Percentiles rank a stretch among this genome's conserved stretches.
Conservation (phyloP, 2,329 filamentous ascomycete species). For the Pseudocercospora musae region DNA sequence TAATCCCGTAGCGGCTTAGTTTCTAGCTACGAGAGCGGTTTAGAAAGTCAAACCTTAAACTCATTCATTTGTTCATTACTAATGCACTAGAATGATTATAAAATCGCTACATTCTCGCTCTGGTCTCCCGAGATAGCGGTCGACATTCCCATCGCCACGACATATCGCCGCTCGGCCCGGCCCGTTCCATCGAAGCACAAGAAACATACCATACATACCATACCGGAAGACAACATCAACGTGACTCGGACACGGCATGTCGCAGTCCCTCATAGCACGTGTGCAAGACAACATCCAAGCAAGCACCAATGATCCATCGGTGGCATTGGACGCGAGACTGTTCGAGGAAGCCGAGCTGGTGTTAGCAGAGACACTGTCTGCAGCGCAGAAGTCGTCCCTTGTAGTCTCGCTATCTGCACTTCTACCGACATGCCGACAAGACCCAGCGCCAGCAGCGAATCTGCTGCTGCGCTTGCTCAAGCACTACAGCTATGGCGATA, state of each 20-base stretch:
- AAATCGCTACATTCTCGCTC: no score
- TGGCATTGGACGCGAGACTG: constrained; percentile 45
- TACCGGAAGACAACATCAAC: background rate
- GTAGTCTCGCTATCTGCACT: constrained; percentile 50
- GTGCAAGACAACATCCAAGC: constrained; percentile 20
- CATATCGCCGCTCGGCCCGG: background rate
- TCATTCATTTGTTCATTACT: no score
- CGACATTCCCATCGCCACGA: background rate
- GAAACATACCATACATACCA: background rate
- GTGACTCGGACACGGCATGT: constrained; percentile 16
- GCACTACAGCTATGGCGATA: constrained; percentile 50
- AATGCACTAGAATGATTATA: no score
- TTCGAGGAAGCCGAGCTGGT: constrained; percentile 52
- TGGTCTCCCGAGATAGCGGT: no score
- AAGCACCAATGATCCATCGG: constrained; percentile 15
- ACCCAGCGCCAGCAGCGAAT: constrained; percentile 54
- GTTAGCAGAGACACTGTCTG: constrained; percentile 39
- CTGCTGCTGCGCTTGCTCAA: constrained; percentile 51
- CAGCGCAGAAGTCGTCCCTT: constrained; percentile 32
- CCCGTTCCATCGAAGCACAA: background rate
- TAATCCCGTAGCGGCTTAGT: no score
- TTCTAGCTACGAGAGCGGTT: no score
- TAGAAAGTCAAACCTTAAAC: no score
- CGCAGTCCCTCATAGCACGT: constrained; percentile 14
- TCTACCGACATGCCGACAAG: constrained; percentile 54